Evolutionary conservation across 2,329 filamentous ascomycete species (phyloP).

Genomic region (Pseudonectria foliicola): DNA sequence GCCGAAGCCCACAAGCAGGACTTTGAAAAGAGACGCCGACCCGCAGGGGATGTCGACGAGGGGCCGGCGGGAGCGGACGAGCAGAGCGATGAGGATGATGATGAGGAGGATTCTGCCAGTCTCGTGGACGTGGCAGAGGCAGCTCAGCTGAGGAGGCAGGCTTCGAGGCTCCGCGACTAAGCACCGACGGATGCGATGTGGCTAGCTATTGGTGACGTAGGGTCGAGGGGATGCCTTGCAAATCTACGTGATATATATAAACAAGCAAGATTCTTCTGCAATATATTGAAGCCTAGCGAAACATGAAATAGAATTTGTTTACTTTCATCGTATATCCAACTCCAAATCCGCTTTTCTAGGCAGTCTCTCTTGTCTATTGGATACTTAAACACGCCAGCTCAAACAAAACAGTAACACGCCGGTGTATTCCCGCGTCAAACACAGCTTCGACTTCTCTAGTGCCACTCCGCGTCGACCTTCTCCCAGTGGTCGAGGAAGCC

Average conservation of each 20-base stretch:
- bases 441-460: conserved; percentile 12
- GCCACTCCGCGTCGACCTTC: conserved; percentile 75
- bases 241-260: too few species aligned
- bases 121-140: conserved; percentile 11
- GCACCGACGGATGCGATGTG: too few species aligned
- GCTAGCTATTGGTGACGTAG: too few species aligned
- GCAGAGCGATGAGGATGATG: conserved; percentile 28
- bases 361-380: conserved; percentile 1
- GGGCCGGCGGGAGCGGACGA: conserved; percentile 19
- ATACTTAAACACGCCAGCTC: too few species aligned
- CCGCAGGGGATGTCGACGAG: conserved; percentile 18
- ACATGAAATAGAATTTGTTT: too few species aligned
- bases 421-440: too few species aligned
- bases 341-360: neutral
- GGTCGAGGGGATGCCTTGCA: too few species aligned
- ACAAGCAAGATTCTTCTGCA: too few species aligned
- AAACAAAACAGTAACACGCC: too few species aligned
- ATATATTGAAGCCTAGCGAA: too few species aligned
- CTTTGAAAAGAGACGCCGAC: conserved; percentile 69
- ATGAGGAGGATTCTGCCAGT: conserved; percentile 16
- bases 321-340: neutral
- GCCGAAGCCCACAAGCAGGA: conserved; percentile 83
- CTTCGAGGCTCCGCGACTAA: neutral
- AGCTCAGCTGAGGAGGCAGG: conserved; percentile 11
- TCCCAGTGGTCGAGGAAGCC: conserved; percentile 85